Base-by-base conservation (phyloP, 805 yeast species). In the Yamadazyma paraphyllophila region DNA sequence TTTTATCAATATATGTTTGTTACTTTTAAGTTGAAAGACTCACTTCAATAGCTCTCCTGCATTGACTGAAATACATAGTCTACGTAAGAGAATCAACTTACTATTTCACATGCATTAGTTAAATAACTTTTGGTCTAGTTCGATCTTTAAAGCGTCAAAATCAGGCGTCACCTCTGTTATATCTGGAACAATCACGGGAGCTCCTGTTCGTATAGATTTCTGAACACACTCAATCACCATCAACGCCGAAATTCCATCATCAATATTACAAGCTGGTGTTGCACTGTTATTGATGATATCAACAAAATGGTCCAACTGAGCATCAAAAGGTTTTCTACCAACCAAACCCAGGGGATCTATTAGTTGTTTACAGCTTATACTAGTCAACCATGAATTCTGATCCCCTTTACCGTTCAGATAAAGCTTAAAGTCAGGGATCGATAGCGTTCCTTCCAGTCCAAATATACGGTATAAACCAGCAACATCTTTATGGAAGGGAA, bases 341-440 rank as follows among this genome's bases (percentile, higher is more conserved):
- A 27, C 8, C 10, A 45, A 34, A 7, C 13, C 13, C 11, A n/a
- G 50, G 25, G 54, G 56, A 31, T 49, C 47, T 20, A 47, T 47
- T 6, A 47, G 16, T 15, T 42, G 44, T 31, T 44, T 43, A 10
- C 32, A 35, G 14, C 25, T 37, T 5, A 52, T 35, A 7, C 41
- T 36, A 40, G 56, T 56, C 25, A 58, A 52, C 41, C 64, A 62
- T 25, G 56, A 51, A 33, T 51, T 46, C 34, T 62, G 57, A 14
- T 15, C 30, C 14, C 11, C 10, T n/a, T 26, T 26, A n/a, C 17
- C 7, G 16, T 38, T 43, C 27, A 29, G 39, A n/a, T 39, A 39
- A 15, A 69, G 52, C n/a, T 61, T 66, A 48, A 69, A 52, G 42
- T 70, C 75, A 1, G 75, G 75, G 3, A 70, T 59, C 3, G 71